Evolutionary conservation across 140 eudicot genomes (phyloP).

Genomic region (Stevia rebaudiana): DNA sequence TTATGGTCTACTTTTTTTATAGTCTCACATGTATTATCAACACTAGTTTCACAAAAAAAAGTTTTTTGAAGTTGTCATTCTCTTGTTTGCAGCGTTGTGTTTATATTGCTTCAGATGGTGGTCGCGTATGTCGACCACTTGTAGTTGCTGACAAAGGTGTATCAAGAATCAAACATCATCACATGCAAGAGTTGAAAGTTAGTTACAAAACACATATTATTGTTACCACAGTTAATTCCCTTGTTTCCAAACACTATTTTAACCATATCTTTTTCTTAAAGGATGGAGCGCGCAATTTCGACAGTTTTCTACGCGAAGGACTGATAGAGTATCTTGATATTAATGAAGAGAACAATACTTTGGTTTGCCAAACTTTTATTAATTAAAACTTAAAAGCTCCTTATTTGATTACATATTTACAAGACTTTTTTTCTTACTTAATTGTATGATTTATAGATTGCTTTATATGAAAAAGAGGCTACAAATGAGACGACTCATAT

Average conservation of each 20-base stretch:
- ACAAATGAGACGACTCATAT: slow-evolving; percentile 73
- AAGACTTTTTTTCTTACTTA: slow-evolving; percentile 3
- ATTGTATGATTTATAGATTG: slow-evolving; percentile 49
- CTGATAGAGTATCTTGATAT: slow-evolving; percentile 93
- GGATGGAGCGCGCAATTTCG: slow-evolving; percentile 82
- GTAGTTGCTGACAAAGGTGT: slow-evolving; percentile 94
- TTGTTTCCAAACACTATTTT: background rate
- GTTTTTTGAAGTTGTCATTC: background rate
- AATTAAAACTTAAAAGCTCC: background rate
- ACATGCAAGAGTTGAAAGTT: slow-evolving; percentile 90
- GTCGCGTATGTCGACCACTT: slow-evolving; percentile 98
- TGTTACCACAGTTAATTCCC: background rate
- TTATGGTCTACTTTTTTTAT: background rate
- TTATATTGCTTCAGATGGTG: slow-evolving; percentile 96
- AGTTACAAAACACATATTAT: background rate
- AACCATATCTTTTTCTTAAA: slow-evolving; percentile 18
- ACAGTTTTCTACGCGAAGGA: slow-evolving; percentile 80
- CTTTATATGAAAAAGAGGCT: slow-evolving; percentile 75
- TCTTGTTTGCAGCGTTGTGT: slow-evolving; percentile 71
- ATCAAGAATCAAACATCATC: slow-evolving; percentile 81
- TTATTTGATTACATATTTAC: background rate
- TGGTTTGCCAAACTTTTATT: slow-evolving; percentile 49
- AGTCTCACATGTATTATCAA: background rate
- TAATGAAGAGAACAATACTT: slow-evolving; percentile 90
- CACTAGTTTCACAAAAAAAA: background rate